phyloP scores from a whole-genome alignment of 345 rosid species.

The Pelargonium nanum region DNA sequence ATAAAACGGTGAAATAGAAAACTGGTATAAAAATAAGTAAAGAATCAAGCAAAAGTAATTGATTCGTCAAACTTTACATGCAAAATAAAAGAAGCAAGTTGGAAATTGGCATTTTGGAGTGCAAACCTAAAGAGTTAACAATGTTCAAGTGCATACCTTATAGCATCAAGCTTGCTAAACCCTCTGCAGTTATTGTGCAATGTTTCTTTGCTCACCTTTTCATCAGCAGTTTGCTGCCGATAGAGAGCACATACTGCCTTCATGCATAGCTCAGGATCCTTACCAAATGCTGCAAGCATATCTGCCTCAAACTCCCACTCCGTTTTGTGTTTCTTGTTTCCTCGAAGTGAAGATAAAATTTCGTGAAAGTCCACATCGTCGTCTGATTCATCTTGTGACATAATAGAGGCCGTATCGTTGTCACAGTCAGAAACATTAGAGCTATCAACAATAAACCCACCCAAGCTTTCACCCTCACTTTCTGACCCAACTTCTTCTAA shows the following conservation, averaged over 20 bases:
- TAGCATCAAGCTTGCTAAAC: slow-evolving; percentile 57
- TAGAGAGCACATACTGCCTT: slow-evolving; percentile 72
- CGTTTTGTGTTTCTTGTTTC: slow-evolving; percentile 32
- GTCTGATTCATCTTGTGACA: slow-evolving; percentile 31
- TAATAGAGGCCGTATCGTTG: slow-evolving; percentile 10
- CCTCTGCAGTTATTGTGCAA: slow-evolving; percentile 40
- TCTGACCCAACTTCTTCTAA: slow-evolving; percentile 29
- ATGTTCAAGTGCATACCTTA: slow-evolving; percentile 26
- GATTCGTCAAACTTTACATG: too few relatives aligned
- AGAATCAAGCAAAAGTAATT: too few relatives aligned
- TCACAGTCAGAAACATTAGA: slow-evolving; percentile 17
- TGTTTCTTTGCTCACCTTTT: slow-evolving; percentile 31
- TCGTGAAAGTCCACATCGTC: slow-evolving; percentile 19
- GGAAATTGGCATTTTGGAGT: slow-evolving; percentile 1
- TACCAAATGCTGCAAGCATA: slow-evolving; percentile 63
- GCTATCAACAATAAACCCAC: slow-evolving; percentile 42
- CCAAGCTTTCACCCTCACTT: slow-evolving; percentile 40
- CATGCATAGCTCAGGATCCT: slow-evolving; percentile 63
- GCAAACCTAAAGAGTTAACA: not conserved
- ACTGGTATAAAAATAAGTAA: too few relatives aligned
- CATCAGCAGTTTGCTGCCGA: slow-evolving; percentile 53
- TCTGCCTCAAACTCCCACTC: slow-evolving; percentile 57
- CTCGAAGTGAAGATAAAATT: slow-evolving; percentile 32
- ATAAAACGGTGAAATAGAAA: too few relatives aligned
- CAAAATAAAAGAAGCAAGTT: too few relatives aligned